phyloP scores from a whole-genome alignment of 495 filamentous ascomycete genomes.

The Penicillium paxilli region DNA sequence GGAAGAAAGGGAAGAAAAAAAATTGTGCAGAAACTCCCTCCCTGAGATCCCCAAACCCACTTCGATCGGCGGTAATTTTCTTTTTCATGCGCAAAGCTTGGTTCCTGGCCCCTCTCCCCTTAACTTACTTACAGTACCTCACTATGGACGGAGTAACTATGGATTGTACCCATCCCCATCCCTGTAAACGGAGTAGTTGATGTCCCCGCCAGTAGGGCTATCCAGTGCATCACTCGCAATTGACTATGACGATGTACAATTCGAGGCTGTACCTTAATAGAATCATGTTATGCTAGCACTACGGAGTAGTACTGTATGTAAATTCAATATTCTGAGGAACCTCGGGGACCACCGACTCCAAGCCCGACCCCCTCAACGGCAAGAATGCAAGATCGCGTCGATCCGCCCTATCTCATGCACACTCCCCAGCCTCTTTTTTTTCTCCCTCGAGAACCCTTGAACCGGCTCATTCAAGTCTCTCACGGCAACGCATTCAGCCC shows the following conservation, averaged over 20 bases:
- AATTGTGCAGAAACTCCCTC: not conserved
- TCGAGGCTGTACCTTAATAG: no score
- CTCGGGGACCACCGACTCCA: not conserved
- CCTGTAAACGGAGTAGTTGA: not conserved
- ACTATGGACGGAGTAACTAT: no score
- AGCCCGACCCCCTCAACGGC: no score
- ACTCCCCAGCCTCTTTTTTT: not conserved
- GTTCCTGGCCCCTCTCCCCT: conserved; percentile 1
- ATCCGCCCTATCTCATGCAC: conserved; percentile 1
- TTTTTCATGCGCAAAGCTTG: conserved; percentile 8
- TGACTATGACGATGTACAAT: no score
- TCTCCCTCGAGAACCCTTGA: no score
- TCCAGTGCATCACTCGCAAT: no score
- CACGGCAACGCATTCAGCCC: no score
- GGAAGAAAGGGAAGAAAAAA: no score
- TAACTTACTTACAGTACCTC: no score
- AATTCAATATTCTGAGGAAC: not conserved
- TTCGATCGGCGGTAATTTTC: conserved; percentile 4
- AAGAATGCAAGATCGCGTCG: conserved; percentile 10
- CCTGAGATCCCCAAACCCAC: conserved; percentile 4
- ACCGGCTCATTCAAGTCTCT: no score
- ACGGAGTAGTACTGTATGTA: not conserved
- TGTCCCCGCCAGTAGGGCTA: conserved; percentile 19
- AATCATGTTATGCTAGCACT: not conserved
- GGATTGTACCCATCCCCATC: not conserved